These are phyloP conservation scores for Ilyonectria sp. DNA, from an alignment of 2,329 filamentous ascomycete genomes.

Conservation along the genomic window DNA sequence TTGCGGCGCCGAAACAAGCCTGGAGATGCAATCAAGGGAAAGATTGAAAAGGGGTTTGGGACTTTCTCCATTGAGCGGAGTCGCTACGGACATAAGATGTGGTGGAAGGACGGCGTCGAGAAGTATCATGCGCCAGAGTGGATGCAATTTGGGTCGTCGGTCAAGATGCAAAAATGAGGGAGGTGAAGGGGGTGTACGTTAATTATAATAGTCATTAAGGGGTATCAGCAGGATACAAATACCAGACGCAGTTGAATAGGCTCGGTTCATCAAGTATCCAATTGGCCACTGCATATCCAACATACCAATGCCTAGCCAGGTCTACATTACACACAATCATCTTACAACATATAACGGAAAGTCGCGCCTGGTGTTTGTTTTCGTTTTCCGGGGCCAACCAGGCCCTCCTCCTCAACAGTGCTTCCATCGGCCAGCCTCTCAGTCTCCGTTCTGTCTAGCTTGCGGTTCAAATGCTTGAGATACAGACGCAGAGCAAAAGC, in stretches of 20 bases:
- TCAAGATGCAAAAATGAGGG: background rate
- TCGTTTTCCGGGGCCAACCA: conserved; percentile 53
- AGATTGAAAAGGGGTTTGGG: conserved; percentile 43
- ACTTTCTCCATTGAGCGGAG: conserved; percentile 46
- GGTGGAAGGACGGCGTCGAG: conserved; percentile 55
- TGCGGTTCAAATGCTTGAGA: conserved; percentile 66
- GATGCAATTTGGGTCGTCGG: conserved; percentile 48
- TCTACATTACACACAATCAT: conserved; percentile 14
- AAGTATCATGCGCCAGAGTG: conserved; percentile 52
- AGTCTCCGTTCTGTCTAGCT: conserved; percentile 55
- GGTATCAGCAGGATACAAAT: conserved; percentile 33
- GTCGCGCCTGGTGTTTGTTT: conserved; percentile 42
- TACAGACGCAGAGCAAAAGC: conserved; percentile 69
- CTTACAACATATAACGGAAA: conserved; percentile 65
- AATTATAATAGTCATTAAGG: conserved; percentile 26
- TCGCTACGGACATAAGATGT: conserved; percentile 47
- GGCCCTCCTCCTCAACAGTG: conserved; percentile 57
- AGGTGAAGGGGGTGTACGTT: conserved; percentile 1
- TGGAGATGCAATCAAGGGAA: conserved; percentile 44
- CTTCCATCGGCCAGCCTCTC: conserved; percentile 41
- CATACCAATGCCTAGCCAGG: conserved; percentile 7
- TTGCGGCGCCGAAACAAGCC: conserved; percentile 45
- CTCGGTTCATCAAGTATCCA: conserved; percentile 5
- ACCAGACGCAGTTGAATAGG: conserved; percentile 31
- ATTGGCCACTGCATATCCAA: conserved; percentile 6